These are phyloP conservation scores for Physcomitrium patens DNA, from an alignment of 225 moss, liverwort and hornwort genomes.

Conservation along the genomic window DNA sequence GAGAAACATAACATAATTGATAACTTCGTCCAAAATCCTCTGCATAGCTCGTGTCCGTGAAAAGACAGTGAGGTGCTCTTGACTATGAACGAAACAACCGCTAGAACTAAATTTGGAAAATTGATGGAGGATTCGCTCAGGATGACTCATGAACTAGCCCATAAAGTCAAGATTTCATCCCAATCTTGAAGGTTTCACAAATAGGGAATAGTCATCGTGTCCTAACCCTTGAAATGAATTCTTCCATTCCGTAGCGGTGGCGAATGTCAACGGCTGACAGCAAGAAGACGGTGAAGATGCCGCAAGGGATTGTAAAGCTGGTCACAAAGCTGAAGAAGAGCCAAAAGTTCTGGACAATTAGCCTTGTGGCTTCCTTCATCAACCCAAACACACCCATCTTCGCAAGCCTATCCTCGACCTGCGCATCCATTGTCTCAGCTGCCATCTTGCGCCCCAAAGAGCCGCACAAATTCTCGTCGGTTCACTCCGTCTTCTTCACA, in stretches of 20 bases:
- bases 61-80: background rate
- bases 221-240: constrained; percentile 49
- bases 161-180: background rate
- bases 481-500: no score
- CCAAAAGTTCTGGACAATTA: constrained; percentile 34
- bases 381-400: constrained; percentile 40
- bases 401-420: constrained; percentile 10
- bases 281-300: constrained; percentile 41
- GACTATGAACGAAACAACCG: background rate
- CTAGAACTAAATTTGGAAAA: background rate
- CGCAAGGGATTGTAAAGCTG: constrained; percentile 47
- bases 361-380: constrained; percentile 34
- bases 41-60: background rate
- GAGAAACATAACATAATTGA: background rate
- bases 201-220: background rate
- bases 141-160: background rate
- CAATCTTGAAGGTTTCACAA: background rate
- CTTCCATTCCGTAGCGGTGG: constrained; percentile 36
- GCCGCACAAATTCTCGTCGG: no score
- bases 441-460: no score
- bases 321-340: constrained; percentile 48
- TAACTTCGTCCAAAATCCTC: background rate
- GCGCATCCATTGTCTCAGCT: constrained; percentile 23
- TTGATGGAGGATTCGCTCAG: background rate
- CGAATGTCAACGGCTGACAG: constrained; percentile 39